phyloP scores from a whole-genome alignment of 805 yeast species.

The Starmera dryadoides region DNA sequence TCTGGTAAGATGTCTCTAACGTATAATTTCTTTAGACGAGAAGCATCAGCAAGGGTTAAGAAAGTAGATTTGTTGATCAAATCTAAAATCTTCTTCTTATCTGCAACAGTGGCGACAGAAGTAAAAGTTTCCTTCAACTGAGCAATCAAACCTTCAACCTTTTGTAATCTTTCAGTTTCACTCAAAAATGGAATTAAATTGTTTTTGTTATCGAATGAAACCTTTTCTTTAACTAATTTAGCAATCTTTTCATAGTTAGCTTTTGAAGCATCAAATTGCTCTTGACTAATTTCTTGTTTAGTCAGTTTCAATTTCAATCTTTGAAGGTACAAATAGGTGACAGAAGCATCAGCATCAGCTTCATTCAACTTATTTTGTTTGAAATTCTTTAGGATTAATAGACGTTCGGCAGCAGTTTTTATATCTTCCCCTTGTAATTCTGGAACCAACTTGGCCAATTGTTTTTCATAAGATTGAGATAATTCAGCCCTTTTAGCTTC shows the following conservation, averaged over 20 bases:
- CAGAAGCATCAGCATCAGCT: slow-evolving; percentile 50
- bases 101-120: slow-evolving; percentile 17
- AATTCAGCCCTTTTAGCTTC: slow-evolving; percentile 28
- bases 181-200: slow-evolving; percentile 33
- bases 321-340: slow-evolving; percentile 44
- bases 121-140: slow-evolving; percentile 8
- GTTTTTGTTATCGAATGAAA: slow-evolving; percentile 40
- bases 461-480: slow-evolving; percentile 22
- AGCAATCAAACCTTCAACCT: slow-evolving; percentile 18
- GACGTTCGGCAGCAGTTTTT: slow-evolving; percentile 40
- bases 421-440: slow-evolving; percentile 24
- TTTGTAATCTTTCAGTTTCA: slow-evolving; percentile 22
- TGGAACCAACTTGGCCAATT: slow-evolving; percentile 19
- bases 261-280: slow-evolving; percentile 23
- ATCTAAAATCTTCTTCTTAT: slow-evolving; percentile 31
- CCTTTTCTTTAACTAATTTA: slow-evolving; percentile 31
- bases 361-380: slow-evolving; percentile 11
- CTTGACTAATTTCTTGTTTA: slow-evolving; percentile 17
- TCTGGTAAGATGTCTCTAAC: slow-evolving; percentile 53
- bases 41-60: slow-evolving; percentile 23
- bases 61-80: slow-evolving; percentile 31
- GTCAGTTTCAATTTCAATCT: slow-evolving; percentile 24
- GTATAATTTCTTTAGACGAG: slow-evolving; percentile 34
- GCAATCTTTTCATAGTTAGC: slow-evolving; percentile 28
- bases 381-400: slow-evolving; percentile 17